Evolutionary conservation across 208 protist species (phyloP), one percentile per base, ranked within the genome.

Genomic region (Novymonas esmeraldas): DNA sequence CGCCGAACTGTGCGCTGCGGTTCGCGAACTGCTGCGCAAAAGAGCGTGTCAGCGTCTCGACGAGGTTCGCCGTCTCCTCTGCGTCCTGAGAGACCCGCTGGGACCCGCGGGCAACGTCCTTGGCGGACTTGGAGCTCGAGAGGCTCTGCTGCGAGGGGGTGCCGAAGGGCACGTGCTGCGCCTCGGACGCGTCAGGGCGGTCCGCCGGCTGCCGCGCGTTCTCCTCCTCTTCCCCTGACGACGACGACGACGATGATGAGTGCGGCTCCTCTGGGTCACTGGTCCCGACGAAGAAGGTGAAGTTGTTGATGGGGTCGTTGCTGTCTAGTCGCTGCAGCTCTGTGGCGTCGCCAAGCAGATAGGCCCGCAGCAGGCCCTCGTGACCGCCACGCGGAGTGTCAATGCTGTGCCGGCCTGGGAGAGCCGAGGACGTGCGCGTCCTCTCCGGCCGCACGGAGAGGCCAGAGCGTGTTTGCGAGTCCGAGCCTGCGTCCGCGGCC

Each of bases 301-400:
- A 80, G 50, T 69, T 73, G 51, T 80, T 75, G 20, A 80, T 68
- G 0, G 75, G 75, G 38, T 80, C 67, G 52, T 80, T 72, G 26
- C n/a, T 24, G 54, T 67, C 58, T 2, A 62, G 29, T 11, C 41
- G 45, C 14, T 22, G 26, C 13, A 52, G 33, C n/a, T 46, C 64
- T n/a, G 24, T 26, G 1, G 45, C 54, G 45, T 70, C 64, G 10
- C 64, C 64, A 22, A 44, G 52, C 45, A 70, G 26, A 34, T 70
- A 70, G 6, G 41, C 64, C 2, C 24, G 52, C 18, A 66, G 38
- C 0, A 66, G 13, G 38, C 36, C 44, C 3, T 58, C 49, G 14
- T 16, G 18, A 24, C 49, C 18, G 2, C 36, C 31, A 4, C 10
- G 10, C 11, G 36, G 36, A 5, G 36, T 41, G 7, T 41, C 36